A percentile compares a stretch with the other conserved stretches of the same genome.
Conservation (phyloP, 2,329 filamentous ascomycete genomes). For the Pestalotiopsis sp. region DNA sequence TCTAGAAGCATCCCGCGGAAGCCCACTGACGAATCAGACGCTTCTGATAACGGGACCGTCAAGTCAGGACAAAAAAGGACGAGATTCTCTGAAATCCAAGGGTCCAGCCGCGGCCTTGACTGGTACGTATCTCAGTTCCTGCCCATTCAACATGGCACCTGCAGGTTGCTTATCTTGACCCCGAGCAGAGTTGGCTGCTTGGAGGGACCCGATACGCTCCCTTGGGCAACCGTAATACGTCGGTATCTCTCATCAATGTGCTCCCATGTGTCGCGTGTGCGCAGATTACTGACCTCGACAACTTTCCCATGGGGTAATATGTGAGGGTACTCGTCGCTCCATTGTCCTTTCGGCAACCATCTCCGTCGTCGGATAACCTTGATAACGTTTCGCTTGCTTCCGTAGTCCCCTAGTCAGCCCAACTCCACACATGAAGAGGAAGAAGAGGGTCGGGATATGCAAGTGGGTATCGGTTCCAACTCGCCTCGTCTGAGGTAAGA, state of each 20-base stretch:
- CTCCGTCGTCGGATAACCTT: constrained; percentile 8
- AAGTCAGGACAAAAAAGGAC: neutral
- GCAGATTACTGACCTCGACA: neutral
- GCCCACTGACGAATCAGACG: constrained; percentile 3
- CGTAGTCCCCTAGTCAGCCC: neutral
- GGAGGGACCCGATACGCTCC: neutral
- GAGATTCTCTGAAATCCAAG: neutral
- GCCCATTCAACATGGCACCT: neutral
- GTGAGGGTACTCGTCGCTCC: neutral
- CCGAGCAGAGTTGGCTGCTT: neutral
- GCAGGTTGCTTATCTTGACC: neutral
- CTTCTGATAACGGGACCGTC: constrained; percentile 1
- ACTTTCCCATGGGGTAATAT: neutral
- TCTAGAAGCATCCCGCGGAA: neutral
- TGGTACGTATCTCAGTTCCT: neutral
- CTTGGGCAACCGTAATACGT: neutral
- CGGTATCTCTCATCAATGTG: neutral
- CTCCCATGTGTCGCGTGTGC: neutral
- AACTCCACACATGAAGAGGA: neutral
- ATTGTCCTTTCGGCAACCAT: neutral
- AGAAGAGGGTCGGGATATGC: neutral
- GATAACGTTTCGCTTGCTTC: neutral
- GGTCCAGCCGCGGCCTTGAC: constrained; percentile 3
- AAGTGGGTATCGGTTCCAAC: constrained; percentile 1
- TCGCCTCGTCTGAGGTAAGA: constrained; percentile 8